Evolutionary conservation across 1,284 basidiomycete species (phyloP), one percentile per base, ranked within the genome.

Genomic region (Flammula alnicola): DNA sequence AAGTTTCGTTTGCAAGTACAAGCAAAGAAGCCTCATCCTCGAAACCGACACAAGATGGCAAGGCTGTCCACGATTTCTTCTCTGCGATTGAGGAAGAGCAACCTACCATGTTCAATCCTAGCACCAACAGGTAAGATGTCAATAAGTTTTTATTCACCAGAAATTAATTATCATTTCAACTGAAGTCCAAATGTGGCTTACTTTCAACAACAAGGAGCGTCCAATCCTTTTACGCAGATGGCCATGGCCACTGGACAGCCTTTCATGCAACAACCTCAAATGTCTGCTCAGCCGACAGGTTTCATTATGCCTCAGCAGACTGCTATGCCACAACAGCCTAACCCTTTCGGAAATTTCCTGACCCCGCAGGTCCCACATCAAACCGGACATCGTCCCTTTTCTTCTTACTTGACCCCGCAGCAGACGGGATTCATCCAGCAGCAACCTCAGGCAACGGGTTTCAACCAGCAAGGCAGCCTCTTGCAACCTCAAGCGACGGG

Each of bases 11-110:
- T 39, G 55, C 60, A 25, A 58, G 61, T 37, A 51, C 64, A 14
- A 58, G 62, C 10, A 51, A 63, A 6, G 41, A 63, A 27, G 49
- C 53, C 23, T 44, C 62, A n/a, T 29, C 68, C 22, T 50, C 62
- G 20, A 47, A 51, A 26, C 11, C 58, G 29, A 60, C 64, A 22
- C 56, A 52, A 37, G 45, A 31, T 10, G 51, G 44, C 20, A 60
- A 53, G 22, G 75, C 77, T 16, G 77, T 91, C 47, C 73, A 87
- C 29, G 97, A 99, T 71, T 97, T 99, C 75, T 98, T 99, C 72
- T 76, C 81, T 41, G 84, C 91, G 12, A 97, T 99, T 60, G 95
- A 98, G 67, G 81, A 84, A 45, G 86, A 91, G 50, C 87, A 91
- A 63, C 75, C 83, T 5, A 79, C 79, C n/a, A 85, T 86, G 75